Conservation (phyloP, 345 rosid genomes). For the Alliaria petiolata region DNA sequence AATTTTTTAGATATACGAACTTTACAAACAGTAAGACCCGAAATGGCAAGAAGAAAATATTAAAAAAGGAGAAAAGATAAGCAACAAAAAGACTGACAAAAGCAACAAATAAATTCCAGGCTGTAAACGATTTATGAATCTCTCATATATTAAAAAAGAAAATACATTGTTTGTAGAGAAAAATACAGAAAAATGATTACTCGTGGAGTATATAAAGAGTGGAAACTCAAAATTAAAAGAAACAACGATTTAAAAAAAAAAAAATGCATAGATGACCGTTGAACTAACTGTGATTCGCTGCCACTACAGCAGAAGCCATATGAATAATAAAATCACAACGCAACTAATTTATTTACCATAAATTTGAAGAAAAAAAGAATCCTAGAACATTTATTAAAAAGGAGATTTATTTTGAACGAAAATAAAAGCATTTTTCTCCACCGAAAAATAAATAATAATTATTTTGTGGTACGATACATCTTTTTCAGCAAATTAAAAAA, state of each 20-base stretch:
- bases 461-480: conserved; percentile 28
- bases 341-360: neutral
- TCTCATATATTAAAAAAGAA: neutral
- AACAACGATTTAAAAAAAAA: no score
- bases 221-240: neutral
- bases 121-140: conserved; percentile 15
- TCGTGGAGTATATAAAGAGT: neutral
- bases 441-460: neutral
- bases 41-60: conserved; percentile 21
- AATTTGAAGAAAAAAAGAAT: neutral
- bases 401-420: neutral
- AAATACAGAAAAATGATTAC: neutral
- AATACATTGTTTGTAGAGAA: neutral
- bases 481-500: conserved; percentile 21
- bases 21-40: neutral
- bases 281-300: conserved; percentile 23
- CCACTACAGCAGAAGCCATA: neutral
- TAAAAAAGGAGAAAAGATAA: neutral
- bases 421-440: conserved; percentile 11
- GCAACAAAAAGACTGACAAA: conserved; percentile 8
- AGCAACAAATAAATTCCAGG: neutral
- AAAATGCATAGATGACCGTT: conserved; percentile 34
- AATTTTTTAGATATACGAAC: neutral
- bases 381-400: conserved; percentile 12
- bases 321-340: neutral